Percentiles rank a stretch among this genome's conserved stretches.
Conservation (phyloP, 176 grass and related monocot genomes). For the Neostapfia colusana region DNA sequence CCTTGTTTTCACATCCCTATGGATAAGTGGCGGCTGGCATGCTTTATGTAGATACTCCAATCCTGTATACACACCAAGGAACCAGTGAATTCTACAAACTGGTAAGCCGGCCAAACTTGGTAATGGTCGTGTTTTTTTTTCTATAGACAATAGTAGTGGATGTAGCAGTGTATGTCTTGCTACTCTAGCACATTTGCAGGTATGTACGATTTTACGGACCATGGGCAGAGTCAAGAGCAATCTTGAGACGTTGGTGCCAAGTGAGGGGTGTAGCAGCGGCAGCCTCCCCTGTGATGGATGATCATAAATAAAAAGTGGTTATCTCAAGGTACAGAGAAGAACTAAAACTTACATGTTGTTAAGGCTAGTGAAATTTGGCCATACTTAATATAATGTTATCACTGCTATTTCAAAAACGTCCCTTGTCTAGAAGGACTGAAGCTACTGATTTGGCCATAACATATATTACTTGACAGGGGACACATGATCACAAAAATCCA, state of each 20-base stretch:
- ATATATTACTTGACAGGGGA: not conserved
- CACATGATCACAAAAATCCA: not conserved
- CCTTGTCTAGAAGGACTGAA: not conserved
- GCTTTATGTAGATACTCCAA: constrained; percentile 57
- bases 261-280: constrained; percentile 28
- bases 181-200: not conserved
- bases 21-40: constrained; percentile 50
- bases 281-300: constrained; percentile 27
- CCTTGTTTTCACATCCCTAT: constrained; percentile 57
- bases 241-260: constrained; percentile 56
- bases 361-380: not conserved
- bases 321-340: not conserved
- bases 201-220: constrained; percentile 24
- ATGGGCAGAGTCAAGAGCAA: constrained; percentile 54
- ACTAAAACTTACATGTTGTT: not conserved
- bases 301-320: not conserved
- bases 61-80: constrained; percentile 24
- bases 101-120: not conserved
- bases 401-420: not conserved
- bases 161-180: not conserved
- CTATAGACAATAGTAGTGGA: not conserved
- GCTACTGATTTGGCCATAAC: not conserved
- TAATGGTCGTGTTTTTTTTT: not conserved
- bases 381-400: not conserved
- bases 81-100: not conserved